A percentile compares a stretch with the other conserved stretches of the same genome.
Evolutionary conservation across 2,329 filamentous ascomycete genomes (phyloP).

Genomic region (Penicillium digitatum): DNA sequence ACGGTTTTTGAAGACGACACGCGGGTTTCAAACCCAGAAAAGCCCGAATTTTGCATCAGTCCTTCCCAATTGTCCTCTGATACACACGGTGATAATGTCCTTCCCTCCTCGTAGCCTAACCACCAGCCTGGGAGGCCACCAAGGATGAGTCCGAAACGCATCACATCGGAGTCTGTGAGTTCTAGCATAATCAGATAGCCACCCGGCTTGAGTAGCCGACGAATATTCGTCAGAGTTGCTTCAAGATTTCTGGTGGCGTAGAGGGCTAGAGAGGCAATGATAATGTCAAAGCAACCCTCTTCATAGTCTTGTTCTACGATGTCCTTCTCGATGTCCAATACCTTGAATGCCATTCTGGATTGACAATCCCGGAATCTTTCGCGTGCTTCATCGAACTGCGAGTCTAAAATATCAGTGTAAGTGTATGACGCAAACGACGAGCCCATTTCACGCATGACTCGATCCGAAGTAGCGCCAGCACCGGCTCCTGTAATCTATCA

Average conservation of each 20-base stretch:
- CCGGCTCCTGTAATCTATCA: slow-evolving; percentile 15
- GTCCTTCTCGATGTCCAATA: slow-evolving; percentile 36
- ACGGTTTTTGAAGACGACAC: background rate
- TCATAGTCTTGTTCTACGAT: slow-evolving; percentile 34
- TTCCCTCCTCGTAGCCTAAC: slow-evolving; percentile 27
- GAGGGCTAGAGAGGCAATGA: slow-evolving; percentile 36
- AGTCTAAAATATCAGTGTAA: slow-evolving; percentile 46
- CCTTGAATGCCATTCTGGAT: slow-evolving; percentile 34
- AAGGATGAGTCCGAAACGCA: slow-evolving; percentile 28
- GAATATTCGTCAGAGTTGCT: slow-evolving; percentile 28
- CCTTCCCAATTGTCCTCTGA: slow-evolving; percentile 32
- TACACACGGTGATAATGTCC: slow-evolving; percentile 26
- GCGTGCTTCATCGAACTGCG: slow-evolving; percentile 41
- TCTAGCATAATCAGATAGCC: slow-evolving; percentile 49
- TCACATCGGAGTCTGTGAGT: slow-evolving; percentile 23
- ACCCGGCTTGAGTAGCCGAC: slow-evolving; percentile 44
- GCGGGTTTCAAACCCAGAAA: slow-evolving; percentile 29
- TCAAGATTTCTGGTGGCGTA: slow-evolving; percentile 30
- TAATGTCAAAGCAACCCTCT: slow-evolving; percentile 34
- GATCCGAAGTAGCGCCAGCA: slow-evolving; percentile 12
- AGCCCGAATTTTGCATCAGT: slow-evolving; percentile 30
- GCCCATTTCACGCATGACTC: slow-evolving; percentile 9
- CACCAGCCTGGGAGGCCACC: slow-evolving; percentile 38
- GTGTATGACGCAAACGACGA: slow-evolving; percentile 40
- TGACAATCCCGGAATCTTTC: slow-evolving; percentile 27